A percentile compares a stretch with the other conserved stretches of the same genome.
phyloP scores from a whole-genome alignment of 2,329 filamentous ascomycete genomes.

The Alternaria sp. region DNA sequence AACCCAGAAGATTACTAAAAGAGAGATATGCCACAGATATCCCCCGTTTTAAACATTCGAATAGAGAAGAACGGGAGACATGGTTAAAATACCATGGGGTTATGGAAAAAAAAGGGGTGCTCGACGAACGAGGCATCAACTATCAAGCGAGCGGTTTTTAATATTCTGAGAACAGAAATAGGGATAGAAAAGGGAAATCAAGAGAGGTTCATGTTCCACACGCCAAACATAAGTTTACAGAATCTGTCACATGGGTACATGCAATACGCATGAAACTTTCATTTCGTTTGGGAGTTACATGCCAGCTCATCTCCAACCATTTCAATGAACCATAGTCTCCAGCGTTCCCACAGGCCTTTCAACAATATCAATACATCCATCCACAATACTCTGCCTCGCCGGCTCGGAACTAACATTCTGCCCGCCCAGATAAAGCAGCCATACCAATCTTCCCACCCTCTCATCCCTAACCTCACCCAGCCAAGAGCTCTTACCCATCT shows the following conservation, averaged over 20 bases:
- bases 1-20: accelerated
- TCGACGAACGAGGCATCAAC: neutral
- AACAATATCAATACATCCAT: slow-evolving; percentile 87
- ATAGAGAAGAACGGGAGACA: neutral
- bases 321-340: slow-evolving; percentile 71
- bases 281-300: neutral
- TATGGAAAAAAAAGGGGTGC: neutral
- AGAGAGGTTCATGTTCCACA: no score
- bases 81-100: neutral
- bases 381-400: slow-evolving; percentile 80
- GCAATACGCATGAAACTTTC: no score
- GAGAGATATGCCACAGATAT: neutral
- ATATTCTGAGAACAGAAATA: no score
- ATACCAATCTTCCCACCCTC: slow-evolving; percentile 79
- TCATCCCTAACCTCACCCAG: slow-evolving; percentile 81
- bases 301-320: neutral
- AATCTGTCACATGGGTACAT: no score
- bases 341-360: slow-evolving; percentile 88
- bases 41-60: neutral
- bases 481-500: slow-evolving; percentile 59
- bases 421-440: slow-evolving; percentile 89
- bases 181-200: neutral
- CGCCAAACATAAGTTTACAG: no score
- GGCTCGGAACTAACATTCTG: slow-evolving; percentile 85
- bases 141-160: no score